phyloP scores from a whole-genome alignment of 371 early-diverging fungal species.

The Mortierella sp. region DNA sequence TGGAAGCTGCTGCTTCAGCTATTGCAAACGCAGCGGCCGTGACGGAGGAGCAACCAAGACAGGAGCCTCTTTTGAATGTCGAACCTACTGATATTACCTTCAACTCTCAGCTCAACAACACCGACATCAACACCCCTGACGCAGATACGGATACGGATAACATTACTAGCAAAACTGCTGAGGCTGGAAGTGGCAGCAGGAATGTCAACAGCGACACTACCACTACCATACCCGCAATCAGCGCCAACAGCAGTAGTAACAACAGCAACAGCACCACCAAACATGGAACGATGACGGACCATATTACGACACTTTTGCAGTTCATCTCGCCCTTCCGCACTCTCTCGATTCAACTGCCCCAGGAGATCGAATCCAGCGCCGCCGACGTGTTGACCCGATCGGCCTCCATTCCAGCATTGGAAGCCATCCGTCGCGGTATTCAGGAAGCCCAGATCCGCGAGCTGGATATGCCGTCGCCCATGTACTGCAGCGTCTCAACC shows the following conservation, averaged over 20 bases:
- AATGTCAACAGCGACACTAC: background rate
- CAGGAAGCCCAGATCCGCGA: constrained; percentile 42
- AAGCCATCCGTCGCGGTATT: constrained; percentile 34
- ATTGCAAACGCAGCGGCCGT: background rate
- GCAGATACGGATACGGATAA: background rate
- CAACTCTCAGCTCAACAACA: background rate
- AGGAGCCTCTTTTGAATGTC: background rate
- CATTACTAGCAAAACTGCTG: background rate
- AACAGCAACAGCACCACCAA: constrained; percentile 12
- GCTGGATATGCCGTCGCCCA: constrained; percentile 57
- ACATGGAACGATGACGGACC: constrained; percentile 31
- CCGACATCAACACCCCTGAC: background rate
- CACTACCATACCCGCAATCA: background rate
- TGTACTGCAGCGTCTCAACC: constrained; percentile 52
- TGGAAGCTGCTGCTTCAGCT: background rate
- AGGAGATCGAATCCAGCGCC: constrained; percentile 49
- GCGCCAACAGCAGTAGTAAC: background rate
- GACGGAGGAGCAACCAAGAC: background rate
- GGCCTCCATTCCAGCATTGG: constrained; percentile 32
- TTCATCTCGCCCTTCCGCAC: constrained; percentile 54
- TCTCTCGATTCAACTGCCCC: constrained; percentile 56
- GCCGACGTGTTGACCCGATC: constrained; percentile 39
- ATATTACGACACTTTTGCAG: constrained; percentile 39
- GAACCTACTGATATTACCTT: background rate
- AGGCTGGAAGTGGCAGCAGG: background rate